Percentiles rank a stretch among this genome's conserved stretches.
phyloP scores from a whole-genome alignment of 2,329 filamentous ascomycete species.

The Cladophialophora yegresii region DNA sequence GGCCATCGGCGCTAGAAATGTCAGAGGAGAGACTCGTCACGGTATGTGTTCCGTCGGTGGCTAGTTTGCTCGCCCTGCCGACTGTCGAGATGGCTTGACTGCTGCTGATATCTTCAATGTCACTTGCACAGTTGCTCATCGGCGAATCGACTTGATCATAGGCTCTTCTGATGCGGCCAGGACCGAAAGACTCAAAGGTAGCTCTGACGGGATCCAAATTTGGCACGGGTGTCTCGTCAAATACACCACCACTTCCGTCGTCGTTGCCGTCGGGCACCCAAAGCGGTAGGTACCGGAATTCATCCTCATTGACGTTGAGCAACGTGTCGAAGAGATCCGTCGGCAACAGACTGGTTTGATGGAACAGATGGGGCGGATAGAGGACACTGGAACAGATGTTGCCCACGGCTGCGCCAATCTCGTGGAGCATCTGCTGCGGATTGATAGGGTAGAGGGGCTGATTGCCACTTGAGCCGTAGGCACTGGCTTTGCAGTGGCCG shows the following conservation, averaged over 20 bases:
- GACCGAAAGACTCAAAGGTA: slow-evolving; percentile 12
- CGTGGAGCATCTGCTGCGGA: slow-evolving; percentile 10
- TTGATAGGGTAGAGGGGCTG: slow-evolving; percentile 9
- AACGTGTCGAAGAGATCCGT: slow-evolving; percentile 45
- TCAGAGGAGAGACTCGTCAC: slow-evolving; percentile 29
- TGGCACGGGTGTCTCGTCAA: slow-evolving; percentile 44
- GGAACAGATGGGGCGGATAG: slow-evolving; percentile 29
- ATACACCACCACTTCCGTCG: slow-evolving; percentile 55
- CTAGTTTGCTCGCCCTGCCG: slow-evolving; percentile 42
- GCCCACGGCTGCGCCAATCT: slow-evolving; percentile 12
- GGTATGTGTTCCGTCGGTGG: slow-evolving; percentile 41
- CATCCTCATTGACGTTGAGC: slow-evolving; percentile 57
- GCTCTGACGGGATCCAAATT: slow-evolving; percentile 36
- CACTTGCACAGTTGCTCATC: slow-evolving; percentile 33
- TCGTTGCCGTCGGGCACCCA: slow-evolving; percentile 64
- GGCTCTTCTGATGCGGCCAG: slow-evolving; percentile 42
- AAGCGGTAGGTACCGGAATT: slow-evolving; percentile 64
- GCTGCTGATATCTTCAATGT: slow-evolving; percentile 37
- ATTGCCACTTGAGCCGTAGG: too few species aligned
- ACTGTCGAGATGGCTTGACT: slow-evolving; percentile 41
- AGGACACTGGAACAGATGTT: slow-evolving; percentile 21
- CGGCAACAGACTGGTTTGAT: slow-evolving; percentile 18
- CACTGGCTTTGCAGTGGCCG: neutral
- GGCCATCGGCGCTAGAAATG: slow-evolving; percentile 3
- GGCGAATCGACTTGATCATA: slow-evolving; percentile 33